Evolutionary conservation across 73 alveolate species (phyloP), one percentile per base, ranked within the genome.

Genomic region (Symbiodinium pilosum): DNA sequence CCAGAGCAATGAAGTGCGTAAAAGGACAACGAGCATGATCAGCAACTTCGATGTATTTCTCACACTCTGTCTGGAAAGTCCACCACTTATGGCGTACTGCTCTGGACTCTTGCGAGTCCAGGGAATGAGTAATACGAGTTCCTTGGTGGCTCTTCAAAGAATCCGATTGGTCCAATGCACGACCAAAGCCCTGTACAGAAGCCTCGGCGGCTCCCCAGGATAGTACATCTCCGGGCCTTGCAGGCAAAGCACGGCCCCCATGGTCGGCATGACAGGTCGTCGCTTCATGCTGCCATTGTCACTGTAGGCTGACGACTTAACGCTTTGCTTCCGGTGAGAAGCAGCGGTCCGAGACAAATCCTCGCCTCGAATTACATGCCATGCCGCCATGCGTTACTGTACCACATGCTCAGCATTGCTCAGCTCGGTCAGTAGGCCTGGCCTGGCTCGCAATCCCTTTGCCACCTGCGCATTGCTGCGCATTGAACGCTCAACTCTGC

Each of bases 141-240:
- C n/a, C n/a, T n/a, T n/a, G n/a, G n/a, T n/a, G n/a, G n/a, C n/a
- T n/a, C n/a, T n/a, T n/a, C n/a, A n/a, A n/a, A n/a, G n/a, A n/a
- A n/a, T n/a, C n/a, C 59, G 59, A 14, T 47, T 47, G 34, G 38
- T 59, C 38, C 32, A 59, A 14, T 14, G 6, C 77, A 8, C 77
- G 38, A 8, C 77, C 77, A 8, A 16, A 59, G 21, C 38, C 6
- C 77, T 59, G 34, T 59, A 34, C 36, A 59, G 21, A 59, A 34
- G 47, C 95, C 95, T 89, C 71, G 95, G 86, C n/a, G 95, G 95
- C 83, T 89, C 95, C 8, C 95, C 95, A 28, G 95, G 86, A 12
- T 84, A 47, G 75, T 89, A 89, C 38, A 59, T 39, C 73, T 59
- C 95, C 44, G 85, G 85, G 24, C 85, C 85, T 73, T 18, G 21